Percentiles rank a stretch among this genome's conserved stretches.
Conservation (phyloP, 148 eudicot species). For the Camellia granthamiana region DNA sequence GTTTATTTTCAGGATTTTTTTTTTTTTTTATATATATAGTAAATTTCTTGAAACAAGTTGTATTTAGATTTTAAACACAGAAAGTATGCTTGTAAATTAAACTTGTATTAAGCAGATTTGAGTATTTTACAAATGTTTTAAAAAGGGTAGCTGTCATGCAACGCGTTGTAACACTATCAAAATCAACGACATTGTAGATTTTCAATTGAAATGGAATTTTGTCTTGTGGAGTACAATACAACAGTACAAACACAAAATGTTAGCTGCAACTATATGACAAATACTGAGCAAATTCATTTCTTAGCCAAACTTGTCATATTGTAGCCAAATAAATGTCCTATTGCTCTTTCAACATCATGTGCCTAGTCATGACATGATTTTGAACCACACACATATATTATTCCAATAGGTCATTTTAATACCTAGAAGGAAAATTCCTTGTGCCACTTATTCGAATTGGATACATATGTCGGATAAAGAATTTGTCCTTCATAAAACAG, state of each 20-base stretch:
- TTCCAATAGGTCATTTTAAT: background rate
- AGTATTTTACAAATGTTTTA: background rate
- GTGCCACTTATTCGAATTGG: background rate
- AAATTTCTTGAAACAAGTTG: too few species aligned
- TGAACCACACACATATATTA: background rate
- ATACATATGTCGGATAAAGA: background rate
- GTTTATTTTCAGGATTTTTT: too few species aligned
- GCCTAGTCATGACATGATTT: background rate
- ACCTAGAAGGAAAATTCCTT: too few species aligned
- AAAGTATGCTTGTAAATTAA: background rate
- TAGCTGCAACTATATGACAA: slow-evolving; percentile 1
- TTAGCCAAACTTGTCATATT: slow-evolving; percentile 16
- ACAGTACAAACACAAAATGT: background rate
- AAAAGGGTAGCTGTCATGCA: background rate
- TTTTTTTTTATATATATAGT: too few species aligned
- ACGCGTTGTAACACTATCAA: background rate
- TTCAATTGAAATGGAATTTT: background rate
- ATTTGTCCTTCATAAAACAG: background rate
- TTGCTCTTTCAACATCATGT: background rate
- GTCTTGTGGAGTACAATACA: slow-evolving; percentile 8
- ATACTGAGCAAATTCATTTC: background rate
- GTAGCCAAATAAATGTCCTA: background rate
- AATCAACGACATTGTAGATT: background rate
- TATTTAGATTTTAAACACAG: too few species aligned
- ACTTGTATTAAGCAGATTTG: background rate